Evolutionary conservation across 768 basidiomycete species (phyloP).

Genomic region (Mycena capillaripes): DNA sequence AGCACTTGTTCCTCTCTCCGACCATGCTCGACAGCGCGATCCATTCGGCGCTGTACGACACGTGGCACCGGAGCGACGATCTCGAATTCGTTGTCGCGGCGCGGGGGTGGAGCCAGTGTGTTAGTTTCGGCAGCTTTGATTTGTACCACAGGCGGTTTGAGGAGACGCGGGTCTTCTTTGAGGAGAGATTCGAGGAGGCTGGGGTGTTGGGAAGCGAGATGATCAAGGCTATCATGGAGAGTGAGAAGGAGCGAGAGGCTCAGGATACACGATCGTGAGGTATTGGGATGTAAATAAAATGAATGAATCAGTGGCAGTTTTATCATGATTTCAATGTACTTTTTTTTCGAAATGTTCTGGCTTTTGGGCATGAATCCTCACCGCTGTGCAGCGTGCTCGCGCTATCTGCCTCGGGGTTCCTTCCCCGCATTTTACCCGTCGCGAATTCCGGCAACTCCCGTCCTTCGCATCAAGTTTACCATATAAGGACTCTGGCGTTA

Average conservation of each 20-base stretch:
- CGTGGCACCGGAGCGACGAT: constrained; percentile 89
- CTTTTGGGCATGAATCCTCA: no score
- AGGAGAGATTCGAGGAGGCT: constrained; percentile 89
- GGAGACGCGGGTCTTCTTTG: constrained; percentile 86
- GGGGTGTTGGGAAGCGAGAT: constrained; percentile 86
- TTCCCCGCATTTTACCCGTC: no score
- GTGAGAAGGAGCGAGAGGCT: constrained; percentile 46
- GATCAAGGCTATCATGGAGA: constrained; percentile 89
- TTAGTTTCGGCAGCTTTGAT: constrained; percentile 93
- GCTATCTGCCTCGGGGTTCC: no score
- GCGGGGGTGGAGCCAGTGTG: constrained; percentile 96
- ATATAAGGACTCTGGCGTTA: not conserved
- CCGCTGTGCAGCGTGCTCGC: no score
- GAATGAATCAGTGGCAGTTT: no score
- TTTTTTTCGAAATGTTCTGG: no score
- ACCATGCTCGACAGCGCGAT: constrained; percentile 77
- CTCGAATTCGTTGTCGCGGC: constrained; percentile 95
- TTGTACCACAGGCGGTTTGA: constrained; percentile 86
- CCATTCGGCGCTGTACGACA: constrained; percentile 80
- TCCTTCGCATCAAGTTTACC: not conserved
- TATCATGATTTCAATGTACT: no score
- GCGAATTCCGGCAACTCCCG: not conserved
- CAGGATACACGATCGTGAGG: not conserved
- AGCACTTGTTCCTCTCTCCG: constrained; percentile 89
- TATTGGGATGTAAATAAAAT: not conserved